phyloP scores from a whole-genome alignment of 2,329 filamentous ascomycete genomes.

The Camptophora hylomeconis region DNA sequence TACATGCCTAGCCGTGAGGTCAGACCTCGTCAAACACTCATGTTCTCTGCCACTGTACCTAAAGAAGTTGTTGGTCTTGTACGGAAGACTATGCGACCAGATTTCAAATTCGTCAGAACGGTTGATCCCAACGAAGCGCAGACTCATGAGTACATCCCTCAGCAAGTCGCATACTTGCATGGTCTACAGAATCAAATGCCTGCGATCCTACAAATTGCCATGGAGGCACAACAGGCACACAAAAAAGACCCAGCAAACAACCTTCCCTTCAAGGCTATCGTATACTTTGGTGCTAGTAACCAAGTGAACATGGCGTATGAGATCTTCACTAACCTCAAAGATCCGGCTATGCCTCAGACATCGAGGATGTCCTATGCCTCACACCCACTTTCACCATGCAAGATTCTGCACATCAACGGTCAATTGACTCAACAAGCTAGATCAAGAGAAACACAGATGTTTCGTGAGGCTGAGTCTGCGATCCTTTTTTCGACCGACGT shows the following conservation, averaged over 20 bases:
- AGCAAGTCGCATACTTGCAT: slow-evolving; percentile 55
- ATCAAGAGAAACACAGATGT: slow-evolving; percentile 56
- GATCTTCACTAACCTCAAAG: slow-evolving; percentile 41
- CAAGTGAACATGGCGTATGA: slow-evolving; percentile 50
- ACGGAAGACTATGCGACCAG: slow-evolving; percentile 59
- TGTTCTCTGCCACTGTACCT: slow-evolving; percentile 91
- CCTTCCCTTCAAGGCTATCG: slow-evolving; percentile 83
- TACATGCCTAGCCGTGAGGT: slow-evolving; percentile 39
- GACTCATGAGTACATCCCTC: slow-evolving; percentile 72
- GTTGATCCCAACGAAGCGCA: slow-evolving; percentile 67
- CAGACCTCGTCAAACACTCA: slow-evolving; percentile 66
- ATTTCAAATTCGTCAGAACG: slow-evolving; percentile 84
- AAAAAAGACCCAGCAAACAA: slow-evolving; percentile 22
- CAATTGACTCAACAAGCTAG: slow-evolving; percentile 58
- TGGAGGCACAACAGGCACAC: slow-evolving; percentile 36
- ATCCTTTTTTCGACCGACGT: slow-evolving; percentile 38
- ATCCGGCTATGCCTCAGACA: slow-evolving; percentile 39
- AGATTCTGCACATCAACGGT: slow-evolving; percentile 48
- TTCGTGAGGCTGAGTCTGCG: slow-evolving; percentile 44
- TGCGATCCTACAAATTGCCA: slow-evolving; percentile 60
- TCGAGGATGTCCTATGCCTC: slow-evolving; percentile 45
- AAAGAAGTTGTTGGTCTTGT: slow-evolving; percentile 70
- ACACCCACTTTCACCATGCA: slow-evolving; percentile 59
- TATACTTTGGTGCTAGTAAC: slow-evolving; percentile 80
- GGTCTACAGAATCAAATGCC: slow-evolving; percentile 68